Percentiles rank a stretch among this genome's conserved stretches.
These are phyloP conservation scores for Verticillium tricorpus DNA, from an alignment of 2,329 filamentous ascomycete genomes.

Conservation along the genomic window DNA sequence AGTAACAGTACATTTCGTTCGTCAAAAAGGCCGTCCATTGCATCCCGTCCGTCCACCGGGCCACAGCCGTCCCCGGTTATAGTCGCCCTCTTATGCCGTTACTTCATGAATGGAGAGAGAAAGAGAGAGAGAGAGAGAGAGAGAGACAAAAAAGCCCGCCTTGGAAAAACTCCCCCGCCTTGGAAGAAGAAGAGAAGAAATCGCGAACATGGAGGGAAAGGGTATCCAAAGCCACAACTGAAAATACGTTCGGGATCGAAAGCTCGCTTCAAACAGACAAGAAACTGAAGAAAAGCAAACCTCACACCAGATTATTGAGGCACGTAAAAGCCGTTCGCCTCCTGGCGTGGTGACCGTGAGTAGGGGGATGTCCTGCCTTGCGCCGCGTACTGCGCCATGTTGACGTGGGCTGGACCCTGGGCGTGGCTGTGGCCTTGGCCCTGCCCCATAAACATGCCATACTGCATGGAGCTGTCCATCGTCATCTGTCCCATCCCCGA, in stretches of 20 bases:
- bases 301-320: constrained; percentile 5
- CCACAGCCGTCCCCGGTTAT: neutral
- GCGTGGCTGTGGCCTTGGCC: constrained; percentile 14
- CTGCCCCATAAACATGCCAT: constrained; percentile 11
- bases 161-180: neutral
- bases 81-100: neutral
- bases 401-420: constrained; percentile 22
- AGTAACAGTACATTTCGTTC: neutral
- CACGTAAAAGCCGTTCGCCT: constrained; percentile 30
- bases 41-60: neutral
- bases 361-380: constrained; percentile 39
- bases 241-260: neutral
- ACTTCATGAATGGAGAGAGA: neutral
- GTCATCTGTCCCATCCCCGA: constrained; percentile 25
- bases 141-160: neutral
- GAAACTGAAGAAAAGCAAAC: neutral
- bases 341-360: constrained; percentile 34
- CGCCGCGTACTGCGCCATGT: constrained; percentile 27
- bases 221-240: neutral
- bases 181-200: neutral
- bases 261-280: neutral
- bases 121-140: neutral
- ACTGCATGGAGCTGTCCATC: constrained; percentile 1
- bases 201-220: neutral
- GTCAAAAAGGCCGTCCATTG: neutral